phyloP scores from a whole-genome alignment of 805 yeast species.

The Wickerhamomyces hampshirensis region DNA sequence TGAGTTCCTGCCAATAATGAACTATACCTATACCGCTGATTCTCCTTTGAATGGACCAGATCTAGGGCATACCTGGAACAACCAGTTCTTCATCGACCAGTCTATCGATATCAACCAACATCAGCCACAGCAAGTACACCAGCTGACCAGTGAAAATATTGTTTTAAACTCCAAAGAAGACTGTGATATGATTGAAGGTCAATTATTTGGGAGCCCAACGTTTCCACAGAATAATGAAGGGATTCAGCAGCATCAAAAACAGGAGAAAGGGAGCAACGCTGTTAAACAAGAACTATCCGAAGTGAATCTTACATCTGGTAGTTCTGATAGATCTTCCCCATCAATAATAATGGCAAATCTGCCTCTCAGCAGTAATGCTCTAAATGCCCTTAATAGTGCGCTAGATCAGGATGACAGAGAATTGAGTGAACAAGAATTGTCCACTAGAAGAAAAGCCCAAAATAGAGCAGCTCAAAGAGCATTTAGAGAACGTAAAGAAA shows the following conservation, averaged over 20 bases:
- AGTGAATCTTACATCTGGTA: not conserved
- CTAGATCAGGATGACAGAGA: constrained; percentile 4
- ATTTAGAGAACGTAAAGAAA: constrained; percentile 76
- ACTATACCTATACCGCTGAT: constrained; percentile 5
- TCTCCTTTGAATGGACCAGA: constrained; percentile 1
- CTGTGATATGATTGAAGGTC: constrained; percentile 17
- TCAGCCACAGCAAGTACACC: constrained; percentile 2
- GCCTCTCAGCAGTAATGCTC: constrained; percentile 10
- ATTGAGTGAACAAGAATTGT: constrained; percentile 34
- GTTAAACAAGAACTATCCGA: too few relatives aligned
- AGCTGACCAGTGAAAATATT: constrained; percentile 12
- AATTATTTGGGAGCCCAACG: constrained; percentile 5
- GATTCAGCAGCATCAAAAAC: constrained; percentile 1
- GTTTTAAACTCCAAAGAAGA: constrained; percentile 14
- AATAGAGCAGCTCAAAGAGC: constrained; percentile 88
- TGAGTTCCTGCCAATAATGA: too few relatives aligned
- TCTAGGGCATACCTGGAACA: not conserved
- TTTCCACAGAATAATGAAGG: constrained; percentile 6
- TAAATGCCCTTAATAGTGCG: constrained; percentile 5
- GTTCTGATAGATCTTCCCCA: constrained; percentile 21
- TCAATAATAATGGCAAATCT: constrained; percentile 9
- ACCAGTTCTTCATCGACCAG: too few relatives aligned
- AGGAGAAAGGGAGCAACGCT: not conserved
- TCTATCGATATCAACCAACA: constrained; percentile 8
- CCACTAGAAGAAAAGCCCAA: constrained; percentile 64